phyloP scores from a whole-genome alignment of 208 protist species.

The Leishmania aethiopica region DNA sequence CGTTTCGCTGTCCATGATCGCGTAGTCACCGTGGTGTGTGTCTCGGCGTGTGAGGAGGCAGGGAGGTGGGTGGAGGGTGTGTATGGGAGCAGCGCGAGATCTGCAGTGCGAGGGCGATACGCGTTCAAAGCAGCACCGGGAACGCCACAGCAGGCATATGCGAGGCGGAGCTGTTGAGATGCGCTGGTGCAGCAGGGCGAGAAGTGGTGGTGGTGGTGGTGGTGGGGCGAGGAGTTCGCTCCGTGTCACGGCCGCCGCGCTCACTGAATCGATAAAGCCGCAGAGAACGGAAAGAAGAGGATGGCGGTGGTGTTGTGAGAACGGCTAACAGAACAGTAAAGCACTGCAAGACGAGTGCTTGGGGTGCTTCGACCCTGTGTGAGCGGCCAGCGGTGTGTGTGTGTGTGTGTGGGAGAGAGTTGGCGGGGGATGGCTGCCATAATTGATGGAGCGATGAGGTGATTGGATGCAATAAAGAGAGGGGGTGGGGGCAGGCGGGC shows the following conservation, averaged over 20 bases:
- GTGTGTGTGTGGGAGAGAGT: not conserved
- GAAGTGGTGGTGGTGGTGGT: not conserved
- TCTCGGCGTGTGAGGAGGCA: not conserved
- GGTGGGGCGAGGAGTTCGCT: not conserved
- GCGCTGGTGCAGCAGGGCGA: not conserved
- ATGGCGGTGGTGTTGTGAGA: not conserved
- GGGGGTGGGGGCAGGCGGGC: not conserved
- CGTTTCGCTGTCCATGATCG: slow-evolving; percentile 53
- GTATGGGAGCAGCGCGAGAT: not conserved
- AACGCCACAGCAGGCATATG: not conserved
- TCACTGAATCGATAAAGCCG: not conserved
- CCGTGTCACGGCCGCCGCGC: not conserved
- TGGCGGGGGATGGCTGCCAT: not conserved
- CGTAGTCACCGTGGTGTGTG: not conserved
- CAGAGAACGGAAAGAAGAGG: not conserved
- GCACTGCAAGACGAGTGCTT: not conserved
- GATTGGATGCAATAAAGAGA: not conserved
- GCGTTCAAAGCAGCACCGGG: not conserved
- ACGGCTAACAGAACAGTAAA: not conserved
- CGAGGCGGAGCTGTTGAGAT: not conserved
- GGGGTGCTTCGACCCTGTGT: not conserved
- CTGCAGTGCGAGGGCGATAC: not conserved
- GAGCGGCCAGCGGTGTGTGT: too few species aligned
- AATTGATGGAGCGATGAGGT: not conserved
- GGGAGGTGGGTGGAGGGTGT: not conserved